Conservation (phyloP, 1,139 yeast genomes). For the Saccharomyces hybrid region DNA sequence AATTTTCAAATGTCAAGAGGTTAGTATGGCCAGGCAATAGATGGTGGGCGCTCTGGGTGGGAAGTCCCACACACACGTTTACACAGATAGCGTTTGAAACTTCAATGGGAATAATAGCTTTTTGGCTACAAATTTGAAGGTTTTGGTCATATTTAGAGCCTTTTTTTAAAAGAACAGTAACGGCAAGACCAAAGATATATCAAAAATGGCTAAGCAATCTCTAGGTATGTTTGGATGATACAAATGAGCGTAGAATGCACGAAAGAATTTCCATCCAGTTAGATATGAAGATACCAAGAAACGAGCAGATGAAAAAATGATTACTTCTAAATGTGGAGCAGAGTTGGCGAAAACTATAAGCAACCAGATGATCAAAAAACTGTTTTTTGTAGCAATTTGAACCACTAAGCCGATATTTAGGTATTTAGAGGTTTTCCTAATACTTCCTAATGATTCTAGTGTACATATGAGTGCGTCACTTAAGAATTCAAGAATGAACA, state of each 20-base stretch:
- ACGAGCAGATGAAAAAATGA: not conserved
- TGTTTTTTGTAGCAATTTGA: not conserved
- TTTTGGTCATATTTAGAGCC: not conserved
- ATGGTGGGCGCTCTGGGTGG: not conserved
- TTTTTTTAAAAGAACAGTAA: conserved; percentile 31
- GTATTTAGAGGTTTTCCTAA: not conserved
- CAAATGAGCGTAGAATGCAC: not conserved
- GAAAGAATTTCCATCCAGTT: not conserved
- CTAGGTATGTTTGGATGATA: conserved; percentile 34
- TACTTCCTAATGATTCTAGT: not conserved
- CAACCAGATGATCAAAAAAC: not conserved
- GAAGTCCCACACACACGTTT: not conserved
- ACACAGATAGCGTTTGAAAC: not conserved
- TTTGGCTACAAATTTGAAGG: not conserved
- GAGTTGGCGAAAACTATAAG: not conserved
- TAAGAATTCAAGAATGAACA: not conserved
- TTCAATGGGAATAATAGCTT: not conserved
- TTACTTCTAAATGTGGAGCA: not conserved
- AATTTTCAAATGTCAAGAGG: not conserved
- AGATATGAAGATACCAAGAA: not conserved
- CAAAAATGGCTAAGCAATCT: conserved; percentile 42
- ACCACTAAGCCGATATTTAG: not conserved
- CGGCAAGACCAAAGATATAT: conserved; percentile 34
- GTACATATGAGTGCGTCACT: not conserved
- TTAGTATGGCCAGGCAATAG: not conserved